Percentiles rank a stretch among this genome's conserved stretches.
phyloP scores from a whole-genome alignment of 768 basidiomycete species.

The Kwoniella sp. region DNA sequence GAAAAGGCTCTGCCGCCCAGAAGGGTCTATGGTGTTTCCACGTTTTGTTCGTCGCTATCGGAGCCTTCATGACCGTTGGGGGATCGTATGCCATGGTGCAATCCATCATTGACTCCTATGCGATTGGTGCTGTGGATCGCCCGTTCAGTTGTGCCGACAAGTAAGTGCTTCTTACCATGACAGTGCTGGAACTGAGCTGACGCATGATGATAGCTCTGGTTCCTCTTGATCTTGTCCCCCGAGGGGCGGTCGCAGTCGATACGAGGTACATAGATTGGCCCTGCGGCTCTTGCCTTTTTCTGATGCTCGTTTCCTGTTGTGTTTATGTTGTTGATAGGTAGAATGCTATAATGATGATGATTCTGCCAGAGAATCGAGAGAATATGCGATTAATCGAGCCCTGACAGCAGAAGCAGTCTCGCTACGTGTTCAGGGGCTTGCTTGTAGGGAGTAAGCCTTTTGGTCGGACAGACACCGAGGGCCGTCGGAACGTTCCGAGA shows the following conservation, averaged over 20 bases:
- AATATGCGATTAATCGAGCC: no score
- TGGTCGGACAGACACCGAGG: neutral
- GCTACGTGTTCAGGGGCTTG: no score
- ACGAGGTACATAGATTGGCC: neutral
- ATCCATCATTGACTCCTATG: slow-evolving; percentile 22
- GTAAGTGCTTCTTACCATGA: slow-evolving; percentile 10
- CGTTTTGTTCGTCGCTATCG: slow-evolving; percentile 22
- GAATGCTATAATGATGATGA: neutral
- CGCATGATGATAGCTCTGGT: neutral
- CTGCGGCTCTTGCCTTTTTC: neutral
- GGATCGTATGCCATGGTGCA: slow-evolving; percentile 29
- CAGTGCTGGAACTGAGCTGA: neutral
- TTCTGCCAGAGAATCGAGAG: no score
- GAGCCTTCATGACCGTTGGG: slow-evolving; percentile 32
- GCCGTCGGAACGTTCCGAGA: neutral
- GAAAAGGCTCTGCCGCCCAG: slow-evolving; percentile 11
- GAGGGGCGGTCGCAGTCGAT: no score
- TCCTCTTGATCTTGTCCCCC: no score
- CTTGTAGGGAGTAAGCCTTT: no score
- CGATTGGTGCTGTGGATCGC: slow-evolving; percentile 8
- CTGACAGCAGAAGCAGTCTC: no score
- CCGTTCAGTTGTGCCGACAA: slow-evolving; percentile 24
- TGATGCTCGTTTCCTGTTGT: neutral
- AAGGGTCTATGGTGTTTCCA: slow-evolving; percentile 24
- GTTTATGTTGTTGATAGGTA: neutral